These are phyloP conservation scores for Tephrocybe sp. DNA, from an alignment of 768 basidiomycete species.

Conservation along the genomic window DNA sequence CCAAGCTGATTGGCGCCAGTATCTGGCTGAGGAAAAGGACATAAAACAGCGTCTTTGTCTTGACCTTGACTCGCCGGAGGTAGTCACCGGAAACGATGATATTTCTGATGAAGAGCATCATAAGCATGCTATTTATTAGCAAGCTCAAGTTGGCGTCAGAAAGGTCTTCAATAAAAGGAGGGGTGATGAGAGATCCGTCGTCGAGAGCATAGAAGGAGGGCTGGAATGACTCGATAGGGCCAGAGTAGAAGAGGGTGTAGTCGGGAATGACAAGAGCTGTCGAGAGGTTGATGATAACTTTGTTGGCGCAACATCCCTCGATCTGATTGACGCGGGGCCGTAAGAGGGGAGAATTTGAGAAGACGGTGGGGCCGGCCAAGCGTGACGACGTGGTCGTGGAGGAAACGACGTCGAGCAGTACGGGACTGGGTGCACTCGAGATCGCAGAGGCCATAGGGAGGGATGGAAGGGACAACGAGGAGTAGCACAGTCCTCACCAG, in stretches of 20 bases:
- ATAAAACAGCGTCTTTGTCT: conserved; percentile 60
- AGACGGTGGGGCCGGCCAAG: conserved; percentile 18
- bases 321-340: conserved; percentile 34
- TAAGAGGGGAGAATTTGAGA: conserved; percentile 19
- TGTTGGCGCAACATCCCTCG: conserved; percentile 36
- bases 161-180: conserved; percentile 45
- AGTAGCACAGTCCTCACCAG: conserved; percentile 25
- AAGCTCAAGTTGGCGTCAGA: conserved; percentile 40
- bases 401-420: conserved; percentile 9
- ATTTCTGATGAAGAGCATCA: conserved; percentile 54
- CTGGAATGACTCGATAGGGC: conserved; percentile 43
- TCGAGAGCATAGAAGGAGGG: conserved; percentile 45
- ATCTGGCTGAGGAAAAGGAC: conserved; percentile 55
- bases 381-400: conserved; percentile 16
- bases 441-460: conserved; percentile 20
- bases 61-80: conserved; percentile 52
- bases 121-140: conserved; percentile 47
- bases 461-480: conserved; percentile 5
- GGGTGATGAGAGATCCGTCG: conserved; percentile 62
- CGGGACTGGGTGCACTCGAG: conserved; percentile 20
- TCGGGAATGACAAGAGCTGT: conserved; percentile 51
- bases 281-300: conserved; percentile 49
- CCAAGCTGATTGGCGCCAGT: conserved; percentile 43
- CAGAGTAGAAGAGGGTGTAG: conserved; percentile 43
- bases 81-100: conserved; percentile 50